Base-by-base conservation (phyloP, 2,329 filamentous ascomycete species). In the Stromatinia cepivora region DNA sequence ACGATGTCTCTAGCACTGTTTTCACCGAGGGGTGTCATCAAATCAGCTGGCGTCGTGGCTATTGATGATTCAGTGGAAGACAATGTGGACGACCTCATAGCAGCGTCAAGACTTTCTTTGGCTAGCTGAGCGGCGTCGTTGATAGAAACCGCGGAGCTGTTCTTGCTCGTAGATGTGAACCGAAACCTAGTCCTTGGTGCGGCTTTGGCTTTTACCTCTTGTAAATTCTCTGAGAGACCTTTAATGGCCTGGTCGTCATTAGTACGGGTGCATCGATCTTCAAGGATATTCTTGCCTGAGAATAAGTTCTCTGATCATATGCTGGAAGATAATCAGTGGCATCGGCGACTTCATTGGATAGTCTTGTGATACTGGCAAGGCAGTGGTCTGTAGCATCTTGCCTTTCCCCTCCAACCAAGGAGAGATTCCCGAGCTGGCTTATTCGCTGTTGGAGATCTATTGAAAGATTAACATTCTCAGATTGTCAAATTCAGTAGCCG, bases 241-340 rank as follows among this genome's bases (percentile, higher is more conserved):
- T 95, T 97, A 80, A 97, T 88, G 31, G 91, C 87, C 88, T 76
- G 25, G 10, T 7, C 4, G 57, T 56, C n/a, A 22, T 69, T 93
- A 74, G 75, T 53, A 36, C 61, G 56, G 9, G 62, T 10, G 22
- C 53, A 39, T 11, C 15, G 36, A 0, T 25, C 34, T 59, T 17
- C 69, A n/a, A 48, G 22, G 4, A 15, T 59, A 20, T 53, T 66
- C 76, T 67, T 80, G 93, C 92, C 81, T 94, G 89, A 56, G 90
- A 87, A 77, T 97, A 98, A 34, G 91, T 90, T 74, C 92, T 88
- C 79, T 95, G 92, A 76, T 98, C 95, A 78, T 97, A 96, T 10
- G 93, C 88, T 3, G 95, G 93, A 22, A 97, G 87, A 74, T 90
- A 93, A 69, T 90, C 89, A 1, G 91, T 88, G 0, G 92, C 91